Conservation (phyloP, 441 rosid species). For the Macaranga tanarius region DNA sequence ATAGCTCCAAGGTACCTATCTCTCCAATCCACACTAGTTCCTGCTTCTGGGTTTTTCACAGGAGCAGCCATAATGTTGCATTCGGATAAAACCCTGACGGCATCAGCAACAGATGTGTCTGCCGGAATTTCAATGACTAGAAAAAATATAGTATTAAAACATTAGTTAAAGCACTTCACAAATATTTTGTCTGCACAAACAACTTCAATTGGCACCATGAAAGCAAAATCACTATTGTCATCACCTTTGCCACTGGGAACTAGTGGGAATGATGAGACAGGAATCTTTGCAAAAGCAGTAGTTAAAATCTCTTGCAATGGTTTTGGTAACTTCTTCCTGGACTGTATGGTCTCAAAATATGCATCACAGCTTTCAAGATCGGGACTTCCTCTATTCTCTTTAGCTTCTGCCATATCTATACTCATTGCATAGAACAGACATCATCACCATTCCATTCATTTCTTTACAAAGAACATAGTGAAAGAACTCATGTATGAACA, state of each 20-base stretch:
- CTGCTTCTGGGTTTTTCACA: slow-evolving; percentile 53
- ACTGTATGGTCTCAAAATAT: slow-evolving; percentile 55
- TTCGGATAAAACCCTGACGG: slow-evolving; percentile 70
- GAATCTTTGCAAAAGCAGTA: slow-evolving; percentile 51
- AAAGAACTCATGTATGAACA: no score
- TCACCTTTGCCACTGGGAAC: slow-evolving; percentile 56
- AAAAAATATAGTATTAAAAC: background rate
- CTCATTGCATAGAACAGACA: background rate
- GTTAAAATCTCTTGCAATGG: slow-evolving; percentile 53
- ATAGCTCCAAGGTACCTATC: slow-evolving; percentile 71
- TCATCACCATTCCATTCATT: background rate
- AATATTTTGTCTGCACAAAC: slow-evolving; percentile 4
- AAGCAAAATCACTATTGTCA: background rate
- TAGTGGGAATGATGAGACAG: slow-evolving; percentile 57
- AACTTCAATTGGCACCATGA: no score
- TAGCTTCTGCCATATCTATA: slow-evolving; percentile 38
- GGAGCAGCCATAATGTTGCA: slow-evolving; percentile 80
- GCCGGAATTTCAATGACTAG: slow-evolving; percentile 80
- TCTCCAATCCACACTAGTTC: slow-evolving; percentile 53
- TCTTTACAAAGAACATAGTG: background rate
- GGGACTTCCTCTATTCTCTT: slow-evolving; percentile 24
- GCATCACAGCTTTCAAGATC: slow-evolving; percentile 44
- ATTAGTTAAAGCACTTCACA: background rate
- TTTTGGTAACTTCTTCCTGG: slow-evolving; percentile 53
- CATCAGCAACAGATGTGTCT: slow-evolving; percentile 61